Conservation (phyloP, 2,329 filamentous ascomycete species). For the Arthroderma uncinatum region DNA sequence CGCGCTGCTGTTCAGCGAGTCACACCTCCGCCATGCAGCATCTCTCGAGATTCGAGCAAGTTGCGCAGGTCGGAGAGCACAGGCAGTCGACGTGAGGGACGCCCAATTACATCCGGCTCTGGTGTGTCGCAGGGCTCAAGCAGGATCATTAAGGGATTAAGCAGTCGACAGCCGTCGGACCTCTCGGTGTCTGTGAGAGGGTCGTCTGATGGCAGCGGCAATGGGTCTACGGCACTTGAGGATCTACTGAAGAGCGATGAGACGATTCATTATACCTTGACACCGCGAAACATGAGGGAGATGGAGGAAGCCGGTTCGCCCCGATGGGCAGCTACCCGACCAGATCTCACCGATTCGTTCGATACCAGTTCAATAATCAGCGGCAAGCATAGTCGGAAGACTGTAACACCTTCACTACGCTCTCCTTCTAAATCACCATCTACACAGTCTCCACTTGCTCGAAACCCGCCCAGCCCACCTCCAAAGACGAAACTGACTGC, state of each 20-base stretch:
- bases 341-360: constrained; percentile 22
- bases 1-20: constrained; percentile 35
- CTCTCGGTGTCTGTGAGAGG: neutral
- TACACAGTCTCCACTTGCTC: neutral
- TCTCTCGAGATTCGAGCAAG: constrained; percentile 22
- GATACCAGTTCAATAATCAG: constrained; percentile 7
- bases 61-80: constrained; percentile 32
- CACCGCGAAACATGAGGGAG: constrained; percentile 66
- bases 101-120: constrained; percentile 32
- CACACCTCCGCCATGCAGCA: constrained; percentile 21
- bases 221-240: constrained; percentile 60
- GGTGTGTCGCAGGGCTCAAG: constrained; percentile 31
- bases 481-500: constrained; percentile 9
- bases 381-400: neutral
- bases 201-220: constrained; percentile 19
- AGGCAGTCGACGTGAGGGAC: constrained; percentile 28
- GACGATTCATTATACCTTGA: constrained; percentile 72
- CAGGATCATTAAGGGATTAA: constrained; percentile 33
- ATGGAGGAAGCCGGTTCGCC: constrained; percentile 43
- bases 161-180: constrained; percentile 22
- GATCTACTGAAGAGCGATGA: constrained; percentile 71
- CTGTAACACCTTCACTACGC: neutral
- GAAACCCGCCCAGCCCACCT: neutral
- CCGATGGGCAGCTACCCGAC: constrained; percentile 24
- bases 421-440: neutral